Conservation (phyloP, 345 rosid genomes). For the Excoecaria cochinchinensis region DNA sequence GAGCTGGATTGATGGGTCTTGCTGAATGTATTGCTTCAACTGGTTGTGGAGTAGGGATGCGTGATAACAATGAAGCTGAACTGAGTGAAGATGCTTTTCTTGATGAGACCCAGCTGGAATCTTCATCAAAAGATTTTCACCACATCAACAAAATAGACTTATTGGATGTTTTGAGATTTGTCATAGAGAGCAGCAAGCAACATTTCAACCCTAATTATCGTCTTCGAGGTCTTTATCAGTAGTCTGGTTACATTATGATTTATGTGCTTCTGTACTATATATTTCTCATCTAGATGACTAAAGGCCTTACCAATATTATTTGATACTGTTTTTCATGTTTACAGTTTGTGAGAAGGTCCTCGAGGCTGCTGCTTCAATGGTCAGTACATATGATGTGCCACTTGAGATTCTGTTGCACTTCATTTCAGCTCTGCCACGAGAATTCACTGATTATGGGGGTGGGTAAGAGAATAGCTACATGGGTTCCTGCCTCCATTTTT, state of each 20-base stretch:
- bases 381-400: slow-evolving; percentile 52
- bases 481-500: neutral
- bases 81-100: slow-evolving; percentile 25
- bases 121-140: slow-evolving; percentile 26
- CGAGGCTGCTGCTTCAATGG: slow-evolving; percentile 61
- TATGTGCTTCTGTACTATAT: slow-evolving; percentile 12
- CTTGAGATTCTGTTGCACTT: slow-evolving; percentile 69
- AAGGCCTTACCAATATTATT: slow-evolving; percentile 10
- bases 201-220: slow-evolving; percentile 95
- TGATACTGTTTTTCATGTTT: slow-evolving; percentile 18
- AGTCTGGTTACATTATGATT: slow-evolving; percentile 23
- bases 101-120: slow-evolving; percentile 30
- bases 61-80: slow-evolving; percentile 27
- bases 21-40: slow-evolving; percentile 75
- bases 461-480: slow-evolving; percentile 19
- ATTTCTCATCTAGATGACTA: neutral
- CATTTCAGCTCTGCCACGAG: slow-evolving; percentile 73
- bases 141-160: slow-evolving; percentile 41
- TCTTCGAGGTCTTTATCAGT: slow-evolving; percentile 60
- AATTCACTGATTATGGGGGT: slow-evolving; percentile 81
- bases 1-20: slow-evolving; percentile 89
- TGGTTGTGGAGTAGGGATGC: slow-evolving; percentile 42
- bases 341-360: slow-evolving; percentile 65
- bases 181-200: slow-evolving; percentile 86
- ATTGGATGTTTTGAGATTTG: slow-evolving; percentile 68